Base-by-base conservation (phyloP, 352 stramenopile species). In the Globisporangium spinosum region DNA sequence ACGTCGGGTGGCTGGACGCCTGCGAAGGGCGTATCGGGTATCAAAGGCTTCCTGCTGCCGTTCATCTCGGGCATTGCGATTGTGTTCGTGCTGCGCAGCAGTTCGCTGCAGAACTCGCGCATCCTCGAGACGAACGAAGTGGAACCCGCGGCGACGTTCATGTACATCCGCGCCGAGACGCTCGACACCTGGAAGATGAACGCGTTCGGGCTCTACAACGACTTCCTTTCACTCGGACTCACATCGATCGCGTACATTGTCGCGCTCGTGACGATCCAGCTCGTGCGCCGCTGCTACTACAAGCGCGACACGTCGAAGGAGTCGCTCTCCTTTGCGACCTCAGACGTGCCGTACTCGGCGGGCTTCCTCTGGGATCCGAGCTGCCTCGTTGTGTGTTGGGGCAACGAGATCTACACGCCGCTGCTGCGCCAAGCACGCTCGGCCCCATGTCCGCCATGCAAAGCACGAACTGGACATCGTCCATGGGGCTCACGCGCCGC, bases 131-230 rank as follows among this genome's bases (percentile, higher is more conserved):
- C 78, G 7, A 87, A 87, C 56, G 73, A 84, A 38, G 78, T 87
- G 20, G 77, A 87, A 34, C 77, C 77, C 0, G 73, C 79, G 3
- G 67, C 70, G 27, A 87, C 78, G n/a, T 83, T 87, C 64, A 87
- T 87, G 78, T 65, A 82, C 61, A 70, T 87, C 45, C 78, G 77
- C 25, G 76, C 78, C 9, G 78, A 87, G 68, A 83, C 75, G 20
- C 67, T 84, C 32, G 78, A 87, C 62, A 74, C 69, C 20, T 87
- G 78, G 78, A 87, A 87, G 58, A 87, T 84, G 77, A 85, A 84
- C 54, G 73, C 81, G 3, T 77, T 79, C 57, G 78, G 78, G 13
- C 68, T 82, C 51, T 87, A 83, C 73, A 83, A 78, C 62, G 78
- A 85, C 47, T 71, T 81, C 29, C 58, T 84, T 27, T 70, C 77